Percentiles rank a stretch among this genome's conserved stretches.
These are phyloP conservation scores for Sugiyamaella xylanicola DNA, from an alignment of 1,139 yeast species.

Conservation along the genomic window DNA sequence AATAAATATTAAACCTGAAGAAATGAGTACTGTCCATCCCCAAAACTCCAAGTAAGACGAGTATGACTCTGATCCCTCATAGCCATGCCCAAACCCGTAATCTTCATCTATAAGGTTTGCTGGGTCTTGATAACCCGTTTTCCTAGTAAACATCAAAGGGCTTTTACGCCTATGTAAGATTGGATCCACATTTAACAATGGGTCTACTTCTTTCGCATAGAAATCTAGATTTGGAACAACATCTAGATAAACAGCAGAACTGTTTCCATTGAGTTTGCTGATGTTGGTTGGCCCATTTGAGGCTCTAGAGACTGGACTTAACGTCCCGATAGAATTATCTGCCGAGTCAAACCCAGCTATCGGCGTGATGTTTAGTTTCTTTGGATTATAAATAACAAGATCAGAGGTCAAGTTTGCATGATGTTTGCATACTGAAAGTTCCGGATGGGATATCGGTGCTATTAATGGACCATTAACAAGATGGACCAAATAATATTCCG, in stretches of 20 bases:
- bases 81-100: conserved; percentile 13
- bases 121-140: conserved; percentile 13
- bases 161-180: conserved; percentile 5
- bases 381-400: neutral
- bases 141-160: neutral
- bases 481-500: neutral
- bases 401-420: neutral
- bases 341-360: too few species aligned
- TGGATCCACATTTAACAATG: too few species aligned
- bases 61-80: conserved; percentile 20
- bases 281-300: too few species aligned
- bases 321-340: too few species aligned
- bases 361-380: neutral
- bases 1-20: conserved; percentile 36
- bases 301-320: too few species aligned
- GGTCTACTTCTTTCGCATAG: too few species aligned
- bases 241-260: too few species aligned
- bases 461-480: neutral
- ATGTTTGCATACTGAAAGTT: neutral
- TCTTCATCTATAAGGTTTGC: conserved; percentile 14
- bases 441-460: neutral
- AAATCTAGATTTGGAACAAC: too few species aligned
- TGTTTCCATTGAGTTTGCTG: too few species aligned
- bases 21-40: conserved; percentile 36
- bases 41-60: conserved; percentile 22